Evolutionary conservation across 2,329 filamentous ascomycete genomes (phyloP).

Genomic region (Graphium sp.): DNA sequence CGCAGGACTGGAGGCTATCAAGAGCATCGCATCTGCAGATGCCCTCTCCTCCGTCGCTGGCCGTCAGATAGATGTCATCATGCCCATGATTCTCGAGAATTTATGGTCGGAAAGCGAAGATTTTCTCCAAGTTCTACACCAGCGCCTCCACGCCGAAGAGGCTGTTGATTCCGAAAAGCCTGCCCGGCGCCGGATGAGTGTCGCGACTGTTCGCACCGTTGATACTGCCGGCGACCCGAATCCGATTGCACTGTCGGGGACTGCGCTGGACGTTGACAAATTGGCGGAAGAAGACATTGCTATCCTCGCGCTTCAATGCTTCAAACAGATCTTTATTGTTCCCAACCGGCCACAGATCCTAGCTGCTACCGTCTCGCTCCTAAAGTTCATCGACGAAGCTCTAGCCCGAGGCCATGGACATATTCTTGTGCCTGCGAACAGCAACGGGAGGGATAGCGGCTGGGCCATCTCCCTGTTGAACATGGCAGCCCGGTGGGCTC

Average conservation of each 20-base stretch:
- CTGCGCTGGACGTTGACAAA: constrained; percentile 74
- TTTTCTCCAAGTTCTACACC: constrained; percentile 50
- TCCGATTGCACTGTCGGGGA: constrained; percentile 57
- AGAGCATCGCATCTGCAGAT: constrained; percentile 65
- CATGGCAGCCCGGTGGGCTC: constrained; percentile 70
- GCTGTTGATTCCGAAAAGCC: constrained; percentile 48
- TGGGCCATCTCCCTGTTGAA: constrained; percentile 78
- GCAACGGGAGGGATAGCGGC: constrained; percentile 30
- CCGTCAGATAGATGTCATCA: constrained; percentile 59
- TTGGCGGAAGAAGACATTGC: constrained; percentile 80
- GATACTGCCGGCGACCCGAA: constrained; percentile 49
- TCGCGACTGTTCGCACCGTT: constrained; percentile 58
- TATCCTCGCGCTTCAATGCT: constrained; percentile 65
- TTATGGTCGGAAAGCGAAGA: constrained; percentile 60
- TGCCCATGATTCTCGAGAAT: constrained; percentile 78
- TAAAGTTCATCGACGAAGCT: constrained; percentile 56
- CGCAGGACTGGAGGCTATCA: constrained; percentile 61
- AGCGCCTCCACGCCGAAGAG: constrained; percentile 51
- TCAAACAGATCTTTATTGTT: constrained; percentile 71
- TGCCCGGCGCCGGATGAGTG: constrained; percentile 55
- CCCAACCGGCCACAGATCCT: constrained; percentile 74
- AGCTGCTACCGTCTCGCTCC: constrained; percentile 52
- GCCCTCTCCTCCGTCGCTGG: constrained; percentile 58
- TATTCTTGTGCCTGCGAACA: constrained; percentile 39
- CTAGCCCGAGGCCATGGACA: constrained; percentile 32